phyloP scores from a whole-genome alignment of 345 rosid genomes.

The Limnanthes douglasii region DNA sequence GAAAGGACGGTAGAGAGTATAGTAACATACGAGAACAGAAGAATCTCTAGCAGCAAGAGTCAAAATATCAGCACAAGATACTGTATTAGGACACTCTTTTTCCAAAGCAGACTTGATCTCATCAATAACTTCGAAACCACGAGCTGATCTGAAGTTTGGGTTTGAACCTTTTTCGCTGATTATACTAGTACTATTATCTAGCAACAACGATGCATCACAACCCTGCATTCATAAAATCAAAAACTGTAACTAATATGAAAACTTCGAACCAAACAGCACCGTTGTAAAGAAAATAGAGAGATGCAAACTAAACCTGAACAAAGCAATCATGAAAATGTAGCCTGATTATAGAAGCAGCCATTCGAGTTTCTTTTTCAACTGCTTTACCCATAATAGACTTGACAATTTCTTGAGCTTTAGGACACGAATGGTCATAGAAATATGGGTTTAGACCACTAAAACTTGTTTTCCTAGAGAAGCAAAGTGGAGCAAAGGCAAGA shows the following conservation, averaged over 20 bases:
- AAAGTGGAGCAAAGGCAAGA: slow-evolving; percentile 25
- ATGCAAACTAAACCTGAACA: slow-evolving; percentile 33
- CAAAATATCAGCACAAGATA: slow-evolving; percentile 78
- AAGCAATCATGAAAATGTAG: slow-evolving; percentile 84
- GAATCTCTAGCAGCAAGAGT: slow-evolving; percentile 88
- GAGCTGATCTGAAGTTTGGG: slow-evolving; percentile 64
- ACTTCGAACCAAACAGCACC: not conserved
- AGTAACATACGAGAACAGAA: slow-evolving; percentile 49
- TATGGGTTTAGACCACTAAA: slow-evolving; percentile 22
- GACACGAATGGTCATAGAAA: slow-evolving; percentile 61
- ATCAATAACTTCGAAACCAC: slow-evolving; percentile 77
- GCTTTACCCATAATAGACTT: slow-evolving; percentile 41
- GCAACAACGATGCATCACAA: slow-evolving; percentile 70
- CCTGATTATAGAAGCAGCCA: slow-evolving; percentile 73
- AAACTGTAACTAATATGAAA: not conserved
- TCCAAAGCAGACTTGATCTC: slow-evolving; percentile 67
- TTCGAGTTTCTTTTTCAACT: slow-evolving; percentile 40
- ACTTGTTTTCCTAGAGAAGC: slow-evolving; percentile 17
- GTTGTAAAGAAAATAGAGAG: not conserved
- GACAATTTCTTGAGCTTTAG: slow-evolving; percentile 40
- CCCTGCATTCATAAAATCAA: slow-evolving; percentile 31
- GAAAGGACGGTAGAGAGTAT: not conserved
- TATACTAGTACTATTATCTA: slow-evolving; percentile 51
- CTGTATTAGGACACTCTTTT: slow-evolving; percentile 57
- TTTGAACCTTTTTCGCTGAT: slow-evolving; percentile 57